Evolutionary conservation across 805 yeast genomes (phyloP).

Genomic region (Starmera dryadoides): DNA sequence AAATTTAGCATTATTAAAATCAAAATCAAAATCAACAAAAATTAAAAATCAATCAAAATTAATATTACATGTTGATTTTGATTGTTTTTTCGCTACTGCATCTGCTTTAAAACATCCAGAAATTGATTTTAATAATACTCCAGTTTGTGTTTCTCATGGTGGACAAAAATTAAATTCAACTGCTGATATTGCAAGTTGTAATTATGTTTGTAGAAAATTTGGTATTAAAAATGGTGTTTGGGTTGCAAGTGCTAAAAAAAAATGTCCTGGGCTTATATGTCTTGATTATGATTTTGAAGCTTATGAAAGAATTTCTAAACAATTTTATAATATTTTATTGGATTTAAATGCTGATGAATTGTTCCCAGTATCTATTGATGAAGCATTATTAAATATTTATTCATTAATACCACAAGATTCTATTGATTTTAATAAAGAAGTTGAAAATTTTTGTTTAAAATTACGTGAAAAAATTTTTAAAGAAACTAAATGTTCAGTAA

Average conservation of each 20-base stretch:
- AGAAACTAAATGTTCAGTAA: slow-evolving; percentile 57
- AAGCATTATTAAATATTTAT: slow-evolving; percentile 70
- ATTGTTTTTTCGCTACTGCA: slow-evolving; percentile 88
- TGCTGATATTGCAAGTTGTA: slow-evolving; percentile 88
- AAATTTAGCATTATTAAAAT: slow-evolving; percentile 30
- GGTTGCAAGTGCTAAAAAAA: slow-evolving; percentile 54
- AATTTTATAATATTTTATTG: slow-evolving; percentile 55
- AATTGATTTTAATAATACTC: slow-evolving; percentile 38
- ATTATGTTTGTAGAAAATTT: slow-evolving; percentile 71
- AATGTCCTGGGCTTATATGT: slow-evolving; percentile 60
- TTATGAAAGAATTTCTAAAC: slow-evolving; percentile 59
- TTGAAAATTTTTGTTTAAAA: slow-evolving; percentile 18
- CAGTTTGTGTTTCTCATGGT: slow-evolving; percentile 57
- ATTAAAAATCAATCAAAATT: slow-evolving; percentile 12
- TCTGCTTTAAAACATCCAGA: slow-evolving; percentile 55
- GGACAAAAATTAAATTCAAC: slow-evolving; percentile 27
- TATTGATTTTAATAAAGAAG: slow-evolving; percentile 17
- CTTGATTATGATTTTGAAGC: slow-evolving; percentile 69
- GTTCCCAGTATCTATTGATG: slow-evolving; percentile 87
- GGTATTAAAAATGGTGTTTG: slow-evolving; percentile 92
- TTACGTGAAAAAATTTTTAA: slow-evolving; percentile 31
- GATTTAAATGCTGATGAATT: slow-evolving; percentile 27
- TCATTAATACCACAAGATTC: slow-evolving; percentile 16
- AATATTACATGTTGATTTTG: slow-evolving; percentile 84
- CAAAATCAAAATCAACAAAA: slow-evolving; percentile 3